Base-by-base conservation (phyloP, 2,329 filamentous ascomycete genomes). In the Talaromyces sp. region DNA sequence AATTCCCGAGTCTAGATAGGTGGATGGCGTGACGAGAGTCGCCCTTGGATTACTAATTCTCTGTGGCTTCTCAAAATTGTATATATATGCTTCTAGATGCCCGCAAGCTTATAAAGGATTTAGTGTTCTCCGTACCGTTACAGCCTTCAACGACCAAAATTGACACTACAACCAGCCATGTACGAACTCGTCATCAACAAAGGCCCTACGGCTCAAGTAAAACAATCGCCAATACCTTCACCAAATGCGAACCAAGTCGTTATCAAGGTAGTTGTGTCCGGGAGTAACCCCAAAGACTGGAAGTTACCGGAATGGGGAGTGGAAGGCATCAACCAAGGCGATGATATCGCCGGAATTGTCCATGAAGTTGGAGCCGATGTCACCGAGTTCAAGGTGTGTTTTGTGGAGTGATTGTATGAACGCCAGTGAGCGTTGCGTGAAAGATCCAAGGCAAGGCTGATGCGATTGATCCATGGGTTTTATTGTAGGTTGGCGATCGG, bases 341-440 rank as follows among this genome's bases (percentile, higher is more conserved):
- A 84, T 67, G 82, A 84, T 66, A 80, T 84, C 52, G 81, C 82
- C 0, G 81, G 81, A 8, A 78, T 79, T 50, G 77, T 86, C 3
- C 77, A 83, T 65, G 70, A 73, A 35, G 79, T 85, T 4, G 84
- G 84, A 2, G 69, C 76, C 3, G 75, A 79, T 28, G 83, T 86
- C 1, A 77, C 74, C 18, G 81, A 82, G 55, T 86, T 86, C 76
- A 79, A 79, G 61, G 62, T 66, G 18, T 23, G 56, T 55, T 28
- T 6, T 28, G 6, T 6, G 28, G 6, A 28, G 28, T 6, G 28
- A 28, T 28, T 28, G 28, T 28, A 6, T 28, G 28, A 28, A 28
- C 28, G 28, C 28, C 6, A 3, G 28, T 28, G 28, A 28, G 3
- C 28, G 28, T 28, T 28, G 28, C 28, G 6, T 28, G 28, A 28